These are phyloP conservation scores for Boletales sp. DNA, from an alignment of 768 basidiomycete species.

Conservation along the genomic window DNA sequence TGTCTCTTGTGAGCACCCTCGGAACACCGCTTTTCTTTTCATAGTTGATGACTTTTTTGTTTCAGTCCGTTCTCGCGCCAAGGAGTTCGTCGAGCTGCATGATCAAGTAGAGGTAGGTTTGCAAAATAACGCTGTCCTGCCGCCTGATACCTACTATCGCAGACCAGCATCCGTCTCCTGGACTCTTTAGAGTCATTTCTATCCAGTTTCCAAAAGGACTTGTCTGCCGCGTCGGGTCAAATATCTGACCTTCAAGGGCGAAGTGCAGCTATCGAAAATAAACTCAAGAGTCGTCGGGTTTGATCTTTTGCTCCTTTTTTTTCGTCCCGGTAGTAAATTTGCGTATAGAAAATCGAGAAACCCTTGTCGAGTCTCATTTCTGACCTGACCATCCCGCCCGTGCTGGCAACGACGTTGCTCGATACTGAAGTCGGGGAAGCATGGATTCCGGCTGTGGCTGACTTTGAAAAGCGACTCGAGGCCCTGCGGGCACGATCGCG, in stretches of 20 bases:
- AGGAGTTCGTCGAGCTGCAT: slow-evolving; percentile 84
- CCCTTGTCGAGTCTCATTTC: slow-evolving; percentile 78
- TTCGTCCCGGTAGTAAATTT: slow-evolving; percentile 1
- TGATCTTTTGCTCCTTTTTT: slow-evolving; percentile 21
- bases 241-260: slow-evolving; percentile 91
- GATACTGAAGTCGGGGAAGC: slow-evolving; percentile 82
- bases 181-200: slow-evolving; percentile 89
- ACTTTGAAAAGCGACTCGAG: slow-evolving; percentile 74
- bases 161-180: slow-evolving; percentile 86
- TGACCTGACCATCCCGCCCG: slow-evolving; percentile 80
- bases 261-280: slow-evolving; percentile 86
- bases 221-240: slow-evolving; percentile 93
- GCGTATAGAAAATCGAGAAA: slow-evolving; percentile 75
- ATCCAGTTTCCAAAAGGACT: slow-evolving; percentile 91
- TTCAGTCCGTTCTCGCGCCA: slow-evolving; percentile 29
- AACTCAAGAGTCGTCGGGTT: slow-evolving; percentile 82
- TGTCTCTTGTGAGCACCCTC: too few species aligned
- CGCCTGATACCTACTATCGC: slow-evolving; percentile 5
- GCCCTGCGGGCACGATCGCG: slow-evolving; percentile 68
- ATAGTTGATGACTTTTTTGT: too few species aligned
- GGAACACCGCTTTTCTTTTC: too few species aligned
- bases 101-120: slow-evolving; percentile 76
- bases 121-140: background rate
- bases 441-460: slow-evolving; percentile 82
- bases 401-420: slow-evolving; percentile 69